phyloP scores from a whole-genome alignment of 2,329 filamentous ascomycete genomes.

The Canariomyces notabilis region DNA sequence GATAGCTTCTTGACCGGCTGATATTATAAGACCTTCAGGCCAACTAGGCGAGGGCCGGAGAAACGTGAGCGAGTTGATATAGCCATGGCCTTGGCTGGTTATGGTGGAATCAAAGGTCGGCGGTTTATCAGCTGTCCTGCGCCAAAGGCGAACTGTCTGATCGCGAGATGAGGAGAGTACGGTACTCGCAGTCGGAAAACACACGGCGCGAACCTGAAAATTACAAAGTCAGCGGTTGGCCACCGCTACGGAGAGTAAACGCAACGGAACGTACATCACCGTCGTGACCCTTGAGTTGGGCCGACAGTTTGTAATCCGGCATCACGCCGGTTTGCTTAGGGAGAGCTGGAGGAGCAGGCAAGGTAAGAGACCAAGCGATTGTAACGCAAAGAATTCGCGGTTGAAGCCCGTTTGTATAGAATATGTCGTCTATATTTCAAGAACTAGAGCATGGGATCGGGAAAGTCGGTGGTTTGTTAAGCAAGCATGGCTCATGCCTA shows the following conservation, averaged over 20 bases:
- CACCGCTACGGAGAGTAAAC: no score
- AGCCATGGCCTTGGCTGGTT: slow-evolving; percentile 72
- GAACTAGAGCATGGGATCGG: neutral
- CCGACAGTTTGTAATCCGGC: slow-evolving; percentile 88
- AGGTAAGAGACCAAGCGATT: no score
- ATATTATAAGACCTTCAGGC: slow-evolving; percentile 76
- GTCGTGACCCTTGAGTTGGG: slow-evolving; percentile 81
- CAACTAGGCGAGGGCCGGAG: slow-evolving; percentile 62
- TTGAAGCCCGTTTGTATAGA: neutral
- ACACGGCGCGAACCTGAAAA: slow-evolving; percentile 82
- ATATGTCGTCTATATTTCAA: neutral
- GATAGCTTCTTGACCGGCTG: slow-evolving; percentile 85
- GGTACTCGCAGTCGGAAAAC: slow-evolving; percentile 66
- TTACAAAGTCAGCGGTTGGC: no score
- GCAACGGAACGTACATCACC: slow-evolving; percentile 64
- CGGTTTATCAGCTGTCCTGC: slow-evolving; percentile 52
- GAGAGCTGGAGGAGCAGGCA: neutral
- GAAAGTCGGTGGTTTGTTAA: slow-evolving; percentile 16
- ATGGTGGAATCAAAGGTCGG: slow-evolving; percentile 74
- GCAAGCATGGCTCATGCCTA: no score
- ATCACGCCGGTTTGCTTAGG: slow-evolving; percentile 38
- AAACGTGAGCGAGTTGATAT: slow-evolving; percentile 81
- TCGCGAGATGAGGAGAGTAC: slow-evolving; percentile 87
- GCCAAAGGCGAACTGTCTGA: slow-evolving; percentile 84
- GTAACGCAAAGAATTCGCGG: neutral